These are phyloP conservation scores for Agrocybe praecox DNA, from an alignment of 768 basidiomycete species.

Conservation along the genomic window DNA sequence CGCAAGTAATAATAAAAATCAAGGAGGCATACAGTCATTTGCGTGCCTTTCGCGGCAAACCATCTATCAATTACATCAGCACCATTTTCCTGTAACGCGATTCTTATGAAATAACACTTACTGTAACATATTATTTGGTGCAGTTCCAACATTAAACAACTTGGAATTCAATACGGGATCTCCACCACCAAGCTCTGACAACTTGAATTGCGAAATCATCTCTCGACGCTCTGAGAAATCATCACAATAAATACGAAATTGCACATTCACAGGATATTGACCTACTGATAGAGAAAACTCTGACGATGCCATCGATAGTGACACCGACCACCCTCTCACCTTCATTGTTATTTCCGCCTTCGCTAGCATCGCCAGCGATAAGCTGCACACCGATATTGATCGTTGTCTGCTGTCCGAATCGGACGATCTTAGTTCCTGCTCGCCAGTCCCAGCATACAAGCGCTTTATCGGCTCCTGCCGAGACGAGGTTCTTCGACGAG, in stretches of 20 bases:
- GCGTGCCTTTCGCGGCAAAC: conserved; percentile 89
- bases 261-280: conserved; percentile 8
- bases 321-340: conserved; percentile 89
- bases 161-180: conserved; percentile 70
- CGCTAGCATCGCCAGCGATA: conserved; percentile 48
- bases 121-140: conserved; percentile 89
- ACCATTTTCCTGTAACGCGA: background rate
- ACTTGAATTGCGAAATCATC: conserved; percentile 92
- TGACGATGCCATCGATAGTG: conserved; percentile 89
- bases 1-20: background rate
- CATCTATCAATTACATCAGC: conserved; percentile 46
- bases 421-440: conserved; percentile 83
- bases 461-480: conserved; percentile 75
- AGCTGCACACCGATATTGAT: conserved; percentile 91
- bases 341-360: conserved; percentile 38
- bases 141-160: conserved; percentile 75
- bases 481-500: conserved; percentile 83
- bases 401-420: conserved; percentile 93
- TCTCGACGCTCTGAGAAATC: conserved; percentile 56
- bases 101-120: conserved; percentile 37
- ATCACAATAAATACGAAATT: background rate
- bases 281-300: conserved; percentile 90
- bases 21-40: conserved; percentile 70
- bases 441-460: conserved; percentile 93
- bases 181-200: conserved; percentile 71